phyloP scores from a whole-genome alignment of 2,329 filamentous ascomycete genomes.

The Rhinocladiella mackenziei region DNA sequence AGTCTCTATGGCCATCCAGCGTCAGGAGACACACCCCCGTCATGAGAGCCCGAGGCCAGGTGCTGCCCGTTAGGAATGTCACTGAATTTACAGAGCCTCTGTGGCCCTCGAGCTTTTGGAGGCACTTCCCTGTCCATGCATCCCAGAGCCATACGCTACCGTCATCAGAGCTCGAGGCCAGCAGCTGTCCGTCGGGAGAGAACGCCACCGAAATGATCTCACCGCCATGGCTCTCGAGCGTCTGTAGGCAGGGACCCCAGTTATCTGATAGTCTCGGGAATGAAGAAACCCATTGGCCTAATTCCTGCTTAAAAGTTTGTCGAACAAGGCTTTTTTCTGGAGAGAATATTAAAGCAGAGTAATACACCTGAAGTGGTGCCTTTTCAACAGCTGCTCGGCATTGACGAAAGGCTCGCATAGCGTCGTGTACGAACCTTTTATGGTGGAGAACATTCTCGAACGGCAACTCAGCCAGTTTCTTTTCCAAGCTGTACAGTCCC shows the following conservation, averaged over 20 bases:
- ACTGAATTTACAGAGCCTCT: not conserved
- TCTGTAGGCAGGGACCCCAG: constrained; percentile 2
- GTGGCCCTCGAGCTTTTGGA: not conserved
- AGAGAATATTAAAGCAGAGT: not conserved
- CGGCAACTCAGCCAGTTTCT: not conserved
- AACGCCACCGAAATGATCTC: not conserved
- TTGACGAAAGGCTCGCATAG: not conserved
- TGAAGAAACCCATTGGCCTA: not conserved
- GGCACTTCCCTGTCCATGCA: not conserved
- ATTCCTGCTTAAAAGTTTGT: not conserved
- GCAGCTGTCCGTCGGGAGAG: not conserved
- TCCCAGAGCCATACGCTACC: not conserved
- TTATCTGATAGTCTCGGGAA: not conserved
- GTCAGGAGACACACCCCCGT: not conserved
- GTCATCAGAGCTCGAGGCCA: not conserved
- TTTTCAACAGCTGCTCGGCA: not conserved
- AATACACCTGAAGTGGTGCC: not conserved
- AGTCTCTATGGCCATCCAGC: not conserved
- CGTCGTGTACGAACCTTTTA: not conserved
- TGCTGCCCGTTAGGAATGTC: not conserved
- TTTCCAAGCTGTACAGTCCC: not conserved
- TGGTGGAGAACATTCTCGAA: not conserved
- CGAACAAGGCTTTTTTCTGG: not conserved
- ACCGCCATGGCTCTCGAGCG: not conserved
- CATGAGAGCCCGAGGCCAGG: not conserved